Percentiles rank a stretch among this genome's conserved stretches.
These are phyloP conservation scores for Myochromella boudieri DNA, from an alignment of 768 basidiomycete genomes.

Conservation along the genomic window DNA sequence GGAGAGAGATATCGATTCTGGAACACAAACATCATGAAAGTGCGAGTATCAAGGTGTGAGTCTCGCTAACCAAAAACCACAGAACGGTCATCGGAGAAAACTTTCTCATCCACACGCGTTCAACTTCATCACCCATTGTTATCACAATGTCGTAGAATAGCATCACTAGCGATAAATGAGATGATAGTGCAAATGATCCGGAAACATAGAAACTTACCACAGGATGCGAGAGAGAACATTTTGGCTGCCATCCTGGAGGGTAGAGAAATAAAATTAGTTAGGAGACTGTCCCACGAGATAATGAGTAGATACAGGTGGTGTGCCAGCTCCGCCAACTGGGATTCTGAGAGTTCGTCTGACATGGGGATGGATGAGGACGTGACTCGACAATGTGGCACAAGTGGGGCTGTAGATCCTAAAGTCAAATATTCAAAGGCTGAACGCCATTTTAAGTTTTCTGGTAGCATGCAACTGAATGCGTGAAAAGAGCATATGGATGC, in stretches of 20 bases:
- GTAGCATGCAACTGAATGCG: no score
- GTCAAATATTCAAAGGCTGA: no score
- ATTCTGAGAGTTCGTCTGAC: no score
- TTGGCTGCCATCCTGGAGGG: conserved; percentile 31
- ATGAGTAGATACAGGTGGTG: no score
- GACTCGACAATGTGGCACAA: no score
- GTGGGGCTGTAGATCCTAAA: no score
- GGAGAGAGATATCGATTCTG: conserved; percentile 39
- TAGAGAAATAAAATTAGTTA: no score
- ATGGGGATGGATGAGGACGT: no score
- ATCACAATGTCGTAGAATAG: conserved; percentile 35
- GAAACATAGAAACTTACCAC: conserved; percentile 22
- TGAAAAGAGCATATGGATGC: no score
- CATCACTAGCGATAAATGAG: conserved; percentile 24
- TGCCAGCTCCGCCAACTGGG: no score
- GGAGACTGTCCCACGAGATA: no score
- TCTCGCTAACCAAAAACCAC: conserved; percentile 26
- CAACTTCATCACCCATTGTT: conserved; percentile 35
- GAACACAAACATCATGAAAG: background rate
- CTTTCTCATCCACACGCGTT: conserved; percentile 31
- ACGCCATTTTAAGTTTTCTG: no score
- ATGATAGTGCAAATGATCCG: background rate
- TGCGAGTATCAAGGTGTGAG: background rate
- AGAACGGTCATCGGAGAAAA: conserved; percentile 28
- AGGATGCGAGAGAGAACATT: conserved; percentile 36